Evolutionary conservation across 2,329 filamentous ascomycete genomes (phyloP).

Genomic region (Talaromyces sp.): DNA sequence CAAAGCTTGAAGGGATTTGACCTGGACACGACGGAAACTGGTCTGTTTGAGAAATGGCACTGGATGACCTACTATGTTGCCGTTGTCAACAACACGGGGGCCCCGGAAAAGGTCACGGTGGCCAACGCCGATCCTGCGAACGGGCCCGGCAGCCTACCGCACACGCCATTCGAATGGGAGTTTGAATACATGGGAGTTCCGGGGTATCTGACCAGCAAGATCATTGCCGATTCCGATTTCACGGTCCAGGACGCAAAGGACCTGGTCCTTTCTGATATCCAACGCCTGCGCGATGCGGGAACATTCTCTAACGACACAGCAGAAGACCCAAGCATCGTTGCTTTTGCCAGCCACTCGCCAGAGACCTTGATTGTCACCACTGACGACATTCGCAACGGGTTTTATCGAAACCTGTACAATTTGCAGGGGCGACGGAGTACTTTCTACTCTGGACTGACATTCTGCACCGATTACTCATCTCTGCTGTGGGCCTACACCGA

Average conservation of each 20-base stretch:
- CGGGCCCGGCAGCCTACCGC: background rate
- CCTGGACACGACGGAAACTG: slow-evolving; percentile 25
- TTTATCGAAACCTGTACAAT: slow-evolving; percentile 30
- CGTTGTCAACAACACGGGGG: background rate
- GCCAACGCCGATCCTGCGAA: background rate
- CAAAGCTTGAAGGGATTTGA: slow-evolving; percentile 30
- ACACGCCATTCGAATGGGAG: background rate
- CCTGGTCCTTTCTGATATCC: background rate
- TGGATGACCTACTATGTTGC: background rate
- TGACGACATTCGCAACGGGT: slow-evolving; percentile 27
- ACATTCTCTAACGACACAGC: background rate
- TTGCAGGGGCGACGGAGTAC: slow-evolving; percentile 25
- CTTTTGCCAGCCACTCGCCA: slow-evolving; percentile 19
- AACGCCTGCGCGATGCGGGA: background rate
- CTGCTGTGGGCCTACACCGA: background rate
- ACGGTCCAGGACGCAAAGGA: background rate
- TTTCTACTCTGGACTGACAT: background rate
- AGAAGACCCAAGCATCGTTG: slow-evolving; percentile 11
- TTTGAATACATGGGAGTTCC: background rate
- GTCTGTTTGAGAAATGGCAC: background rate
- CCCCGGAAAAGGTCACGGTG: background rate
- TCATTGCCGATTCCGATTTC: background rate
- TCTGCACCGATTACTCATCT: background rate
- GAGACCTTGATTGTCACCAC: slow-evolving; percentile 24
- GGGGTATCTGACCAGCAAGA: background rate